These are phyloP conservation scores for Helicostylum pulchrum DNA, from an alignment of 192 early-diverging fungal genomes.

Conservation along the genomic window DNA sequence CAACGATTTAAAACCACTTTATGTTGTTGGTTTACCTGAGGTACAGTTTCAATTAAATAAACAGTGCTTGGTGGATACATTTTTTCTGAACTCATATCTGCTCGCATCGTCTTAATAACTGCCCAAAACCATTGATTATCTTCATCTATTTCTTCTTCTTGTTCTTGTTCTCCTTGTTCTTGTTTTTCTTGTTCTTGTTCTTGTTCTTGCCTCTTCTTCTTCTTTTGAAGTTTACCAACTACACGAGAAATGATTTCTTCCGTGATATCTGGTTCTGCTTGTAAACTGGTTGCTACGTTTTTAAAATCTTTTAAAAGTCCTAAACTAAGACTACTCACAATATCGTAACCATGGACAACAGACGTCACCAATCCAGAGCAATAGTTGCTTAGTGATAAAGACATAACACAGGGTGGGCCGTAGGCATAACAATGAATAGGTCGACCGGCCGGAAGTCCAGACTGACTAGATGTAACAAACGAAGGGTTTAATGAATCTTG, in stretches of 20 bases:
- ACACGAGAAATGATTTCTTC: constrained; percentile 64
- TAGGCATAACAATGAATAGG: constrained; percentile 84
- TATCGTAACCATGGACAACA: constrained; percentile 78
- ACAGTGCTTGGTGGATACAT: constrained; percentile 79
- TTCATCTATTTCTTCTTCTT: constrained; percentile 24
- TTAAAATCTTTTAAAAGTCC: constrained; percentile 72
- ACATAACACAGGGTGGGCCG: constrained; percentile 77
- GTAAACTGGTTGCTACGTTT: constrained; percentile 63
- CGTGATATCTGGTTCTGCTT: constrained; percentile 54
- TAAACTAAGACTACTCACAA: constrained; percentile 72
- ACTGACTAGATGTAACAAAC: constrained; percentile 61
- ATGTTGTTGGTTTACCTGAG: constrained; percentile 42
- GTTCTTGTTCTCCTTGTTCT: constrained; percentile 1
- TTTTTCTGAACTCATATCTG: constrained; percentile 83
- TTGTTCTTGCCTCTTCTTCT: constrained; percentile 4
- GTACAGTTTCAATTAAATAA: constrained; percentile 57
- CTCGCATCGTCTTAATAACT: constrained; percentile 75
- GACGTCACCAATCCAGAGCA: constrained; percentile 72
- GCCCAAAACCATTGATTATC: constrained; percentile 84
- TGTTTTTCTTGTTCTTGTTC: constrained; percentile 14
- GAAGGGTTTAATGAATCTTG: constrained; percentile 32
- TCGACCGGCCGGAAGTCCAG: constrained; percentile 65
- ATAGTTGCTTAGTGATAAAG: constrained; percentile 61
- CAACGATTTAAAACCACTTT: constrained; percentile 56
- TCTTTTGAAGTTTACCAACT: constrained; percentile 41